Base-by-base conservation (phyloP, 2,329 filamentous ascomycete genomes). In the Pyrenochaeta sp. region DNA sequence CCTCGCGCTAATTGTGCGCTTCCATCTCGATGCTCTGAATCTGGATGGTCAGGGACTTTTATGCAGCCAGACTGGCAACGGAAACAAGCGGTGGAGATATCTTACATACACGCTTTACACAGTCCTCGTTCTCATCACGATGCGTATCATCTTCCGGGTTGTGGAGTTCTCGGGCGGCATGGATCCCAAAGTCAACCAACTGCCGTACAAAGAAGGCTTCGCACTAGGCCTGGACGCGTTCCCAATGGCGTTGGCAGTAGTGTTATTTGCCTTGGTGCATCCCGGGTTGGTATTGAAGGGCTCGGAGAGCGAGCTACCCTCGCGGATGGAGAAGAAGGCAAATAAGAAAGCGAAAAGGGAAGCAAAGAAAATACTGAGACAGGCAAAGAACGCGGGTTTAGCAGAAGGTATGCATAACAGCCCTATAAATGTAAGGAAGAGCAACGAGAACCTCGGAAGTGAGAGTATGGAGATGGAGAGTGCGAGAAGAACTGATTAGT, bases 101-200 rank as follows among this genome's bases (percentile, higher is more conserved):
- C 31, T 71, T 18, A 64, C 79, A 2, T 79, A 75, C 47, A 68
- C 71, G 1, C 63, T 82, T 0, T 82, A 80, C 52, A 68, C 68
- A 4, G 67, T 67, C 0, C 66, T 83, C 10, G 54, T 58, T 0
- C 69, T 82, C 30, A 82, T 83, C 54, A 79, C 79, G 0, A 58
- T 68, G 23, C 82, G 86, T 30, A 87, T 88, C 66, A 80, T 86
- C 58, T 89, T 83, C 71, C 83, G 85, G 27, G 76, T 89, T 1
- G 70, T 78, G 46, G 85, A 89, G 67, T 88, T 83, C 62, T 76
- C 78, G 0, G 73, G 75, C 3, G 83, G 82, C 10, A 63, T 81
- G 17, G 69, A 72, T 35, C 42, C 56, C 1, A 59, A 71, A n/a
- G 32, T 42, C 14, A 83, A 82, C 63, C 72, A 75, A 0, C 72